A percentile compares a stretch with the other conserved stretches of the same genome.
Evolutionary conservation across 2,329 filamentous ascomycete species (phyloP).

Genomic region (Helotiales sp.): DNA sequence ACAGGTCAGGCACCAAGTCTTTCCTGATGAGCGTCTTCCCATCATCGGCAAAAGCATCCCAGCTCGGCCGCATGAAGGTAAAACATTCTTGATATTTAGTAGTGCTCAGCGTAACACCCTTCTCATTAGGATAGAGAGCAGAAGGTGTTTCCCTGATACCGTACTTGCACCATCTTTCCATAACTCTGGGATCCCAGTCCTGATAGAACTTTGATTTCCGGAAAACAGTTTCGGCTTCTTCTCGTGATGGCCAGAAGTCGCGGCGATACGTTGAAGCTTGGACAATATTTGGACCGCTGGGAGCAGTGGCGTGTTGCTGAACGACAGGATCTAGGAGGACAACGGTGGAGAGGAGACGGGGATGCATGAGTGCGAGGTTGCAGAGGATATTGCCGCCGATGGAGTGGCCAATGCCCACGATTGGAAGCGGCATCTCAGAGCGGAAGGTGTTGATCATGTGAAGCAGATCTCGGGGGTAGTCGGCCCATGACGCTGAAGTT

Average conservation of each 20-base stretch:
- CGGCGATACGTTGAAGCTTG: slow-evolving; percentile 69
- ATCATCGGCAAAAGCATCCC: slow-evolving; percentile 36
- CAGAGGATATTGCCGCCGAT: slow-evolving; percentile 77
- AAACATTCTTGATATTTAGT: slow-evolving; percentile 88
- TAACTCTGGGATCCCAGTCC: slow-evolving; percentile 77
- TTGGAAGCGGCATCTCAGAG: slow-evolving; percentile 71
- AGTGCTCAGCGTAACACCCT: slow-evolving; percentile 70
- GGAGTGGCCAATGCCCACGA: slow-evolving; percentile 85
- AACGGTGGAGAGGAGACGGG: slow-evolving; percentile 73
- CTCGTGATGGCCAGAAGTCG: slow-evolving; percentile 78
- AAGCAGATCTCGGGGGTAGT: slow-evolving; percentile 81
- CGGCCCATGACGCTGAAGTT: slow-evolving; percentile 73
- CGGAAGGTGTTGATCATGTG: slow-evolving; percentile 85
- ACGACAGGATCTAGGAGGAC: slow-evolving; percentile 87
- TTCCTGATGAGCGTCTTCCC: slow-evolving; percentile 42
- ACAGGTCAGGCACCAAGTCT: slow-evolving; percentile 44
- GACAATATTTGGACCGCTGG: slow-evolving; percentile 43
- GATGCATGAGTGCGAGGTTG: slow-evolving; percentile 74
- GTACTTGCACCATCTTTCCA: slow-evolving; percentile 70
- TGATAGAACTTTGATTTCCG: slow-evolving; percentile 73
- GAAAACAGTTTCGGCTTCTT: slow-evolving; percentile 67
- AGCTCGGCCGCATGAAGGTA: slow-evolving; percentile 68
- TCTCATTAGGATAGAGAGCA: slow-evolving; percentile 48
- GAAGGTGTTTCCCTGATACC: slow-evolving; percentile 78
- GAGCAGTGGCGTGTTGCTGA: slow-evolving; percentile 45